Percentiles rank a stretch among this genome's conserved stretches.
Conservation (phyloP, 495 filamentous ascomycete species). For the Staphylotrichum tortipilum region DNA sequence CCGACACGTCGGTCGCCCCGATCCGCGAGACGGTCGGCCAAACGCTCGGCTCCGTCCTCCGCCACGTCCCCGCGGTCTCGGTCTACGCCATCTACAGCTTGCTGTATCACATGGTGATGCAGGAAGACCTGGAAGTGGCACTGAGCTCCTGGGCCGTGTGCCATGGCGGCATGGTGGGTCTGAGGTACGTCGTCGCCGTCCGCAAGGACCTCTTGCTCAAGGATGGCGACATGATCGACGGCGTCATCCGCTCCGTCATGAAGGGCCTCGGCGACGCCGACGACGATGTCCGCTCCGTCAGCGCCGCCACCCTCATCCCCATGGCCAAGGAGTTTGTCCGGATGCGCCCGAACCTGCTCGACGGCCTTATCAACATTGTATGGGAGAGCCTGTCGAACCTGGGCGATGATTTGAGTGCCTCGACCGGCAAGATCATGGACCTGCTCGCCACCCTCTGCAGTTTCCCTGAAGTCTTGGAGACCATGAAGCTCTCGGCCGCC, state of each 20-base stretch:
- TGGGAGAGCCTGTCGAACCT: constrained; percentile 95
- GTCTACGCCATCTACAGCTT: constrained; percentile 74
- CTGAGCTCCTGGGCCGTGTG: constrained; percentile 83
- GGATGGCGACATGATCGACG: constrained; percentile 79
- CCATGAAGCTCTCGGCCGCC: constrained; percentile 86
- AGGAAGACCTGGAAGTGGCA: constrained; percentile 63
- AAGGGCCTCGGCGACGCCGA: constrained; percentile 84
- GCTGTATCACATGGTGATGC: constrained; percentile 84
- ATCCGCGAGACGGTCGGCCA: constrained; percentile 97
- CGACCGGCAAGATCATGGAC: constrained; percentile 97
- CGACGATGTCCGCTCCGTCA: constrained; percentile 94
- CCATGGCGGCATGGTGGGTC: constrained; percentile 94
- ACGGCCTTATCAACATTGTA: constrained; percentile 80
- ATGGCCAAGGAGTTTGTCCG: constrained; percentile 90
- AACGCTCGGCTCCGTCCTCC: constrained; percentile 78
- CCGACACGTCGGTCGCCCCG: constrained; percentile 91
- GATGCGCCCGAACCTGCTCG: constrained; percentile 65
- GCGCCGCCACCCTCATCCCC: constrained; percentile 90
- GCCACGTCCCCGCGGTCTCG: constrained; percentile 62
- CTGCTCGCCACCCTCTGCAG: constrained; percentile 90
- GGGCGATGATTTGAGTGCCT: constrained; percentile 92
- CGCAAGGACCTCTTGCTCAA: constrained; percentile 82
- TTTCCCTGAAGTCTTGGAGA: constrained; percentile 83
- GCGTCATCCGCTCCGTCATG: constrained; percentile 85
- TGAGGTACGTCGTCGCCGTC: constrained; percentile 89